phyloP scores from a whole-genome alignment of 495 filamentous ascomycete genomes.

The Podospora pseudoanserina region DNA sequence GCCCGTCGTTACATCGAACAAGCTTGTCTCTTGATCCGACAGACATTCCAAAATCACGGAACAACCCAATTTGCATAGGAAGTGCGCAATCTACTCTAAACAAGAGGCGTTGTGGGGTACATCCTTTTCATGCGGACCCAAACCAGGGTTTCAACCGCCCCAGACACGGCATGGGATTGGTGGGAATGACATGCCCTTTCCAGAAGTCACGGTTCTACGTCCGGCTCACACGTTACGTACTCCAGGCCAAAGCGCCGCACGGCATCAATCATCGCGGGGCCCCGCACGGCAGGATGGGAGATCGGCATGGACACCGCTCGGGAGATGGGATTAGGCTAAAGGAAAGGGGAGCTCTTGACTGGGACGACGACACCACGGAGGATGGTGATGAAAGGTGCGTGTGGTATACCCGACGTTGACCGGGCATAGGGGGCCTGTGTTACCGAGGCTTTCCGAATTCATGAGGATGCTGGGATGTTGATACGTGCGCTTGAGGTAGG shows the following conservation, averaged over 20 bases:
- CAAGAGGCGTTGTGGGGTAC: background rate
- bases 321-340: background rate
- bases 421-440: background rate
- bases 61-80: background rate
- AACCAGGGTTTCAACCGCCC: background rate
- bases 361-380: background rate
- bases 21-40: background rate
- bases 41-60: background rate
- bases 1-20: background rate
- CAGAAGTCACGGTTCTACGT: background rate
- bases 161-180: background rate
- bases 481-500: background rate
- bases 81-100: background rate
- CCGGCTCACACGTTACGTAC: background rate
- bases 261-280: background rate
- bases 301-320: background rate
- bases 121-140: background rate
- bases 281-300: background rate
- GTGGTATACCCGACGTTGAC: background rate
- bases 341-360: background rate
- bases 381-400: background rate
- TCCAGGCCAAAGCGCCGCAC: background rate
- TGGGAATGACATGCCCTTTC: background rate
- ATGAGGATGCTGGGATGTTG: background rate
- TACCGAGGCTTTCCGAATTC: background rate